phyloP scores from a whole-genome alignment of 2,329 filamentous ascomycete species.

The Venturia carpophila region DNA sequence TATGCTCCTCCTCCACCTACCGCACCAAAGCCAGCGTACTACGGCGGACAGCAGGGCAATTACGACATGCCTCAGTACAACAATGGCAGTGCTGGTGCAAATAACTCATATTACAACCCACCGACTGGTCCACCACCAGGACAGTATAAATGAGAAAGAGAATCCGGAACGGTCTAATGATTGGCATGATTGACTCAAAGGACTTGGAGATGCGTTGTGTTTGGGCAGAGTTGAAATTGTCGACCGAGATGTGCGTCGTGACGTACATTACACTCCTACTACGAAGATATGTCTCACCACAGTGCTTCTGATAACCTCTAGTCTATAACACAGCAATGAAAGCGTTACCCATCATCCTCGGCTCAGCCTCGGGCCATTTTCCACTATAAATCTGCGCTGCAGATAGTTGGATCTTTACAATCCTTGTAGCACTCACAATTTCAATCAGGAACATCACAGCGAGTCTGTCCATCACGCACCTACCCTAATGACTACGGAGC shows the following conservation, averaged over 20 bases:
- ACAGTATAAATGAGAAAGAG: conserved; percentile 1
- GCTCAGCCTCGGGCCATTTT: no score
- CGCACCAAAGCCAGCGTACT: conserved; percentile 13
- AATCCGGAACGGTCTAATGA: no score
- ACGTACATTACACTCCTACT: neutral
- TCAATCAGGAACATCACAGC: neutral
- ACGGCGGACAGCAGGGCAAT: neutral
- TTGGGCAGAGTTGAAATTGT: neutral
- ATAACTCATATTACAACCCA: conserved; percentile 7
- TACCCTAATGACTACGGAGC: no score
- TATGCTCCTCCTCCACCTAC: neutral
- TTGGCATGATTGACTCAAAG: neutral
- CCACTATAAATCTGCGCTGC: neutral
- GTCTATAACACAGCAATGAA: neutral
- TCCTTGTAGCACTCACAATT: neutral
- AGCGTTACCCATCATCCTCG: no score
- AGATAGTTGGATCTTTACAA: neutral
- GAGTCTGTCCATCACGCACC: neutral
- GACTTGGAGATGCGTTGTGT: neutral
- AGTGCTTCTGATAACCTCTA: neutral
- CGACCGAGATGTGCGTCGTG: no score
- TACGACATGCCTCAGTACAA: conserved; percentile 11
- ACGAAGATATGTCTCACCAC: neutral
- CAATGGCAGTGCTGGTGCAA: conserved; percentile 2
- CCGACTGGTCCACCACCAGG: conserved; percentile 16